Conservation (phyloP, 75 land plant genomes). For the Gnetum montanum region DNA sequence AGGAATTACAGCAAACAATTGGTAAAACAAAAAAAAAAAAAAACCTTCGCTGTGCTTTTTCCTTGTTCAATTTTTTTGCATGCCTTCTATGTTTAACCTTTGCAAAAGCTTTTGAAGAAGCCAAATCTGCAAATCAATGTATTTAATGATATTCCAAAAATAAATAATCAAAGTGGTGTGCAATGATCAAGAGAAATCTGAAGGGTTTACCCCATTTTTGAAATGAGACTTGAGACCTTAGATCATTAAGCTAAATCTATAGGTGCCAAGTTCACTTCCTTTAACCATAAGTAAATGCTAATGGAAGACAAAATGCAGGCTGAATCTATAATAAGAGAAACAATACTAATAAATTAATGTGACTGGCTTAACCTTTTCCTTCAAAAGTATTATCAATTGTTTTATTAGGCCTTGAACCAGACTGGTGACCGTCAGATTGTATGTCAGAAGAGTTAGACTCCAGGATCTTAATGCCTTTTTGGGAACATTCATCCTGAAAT, state of each 20-base stretch:
- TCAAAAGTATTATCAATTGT: background rate
- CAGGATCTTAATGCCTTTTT: background rate
- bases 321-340: background rate
- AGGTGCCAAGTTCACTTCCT: background rate
- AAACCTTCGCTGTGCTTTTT: slow-evolving; percentile 1
- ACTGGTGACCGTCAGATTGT: background rate
- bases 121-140: slow-evolving; percentile 1
- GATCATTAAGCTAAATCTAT: background rate
- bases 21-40: background rate
- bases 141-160: no score
- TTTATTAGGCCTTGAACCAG: background rate
- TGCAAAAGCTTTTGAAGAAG: background rate
- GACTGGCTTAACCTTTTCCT: background rate
- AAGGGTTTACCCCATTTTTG: no score
- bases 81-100: slow-evolving; percentile 7
- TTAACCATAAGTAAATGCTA: background rate
- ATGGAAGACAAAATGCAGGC: background rate
- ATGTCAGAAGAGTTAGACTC: background rate
- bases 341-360: background rate
- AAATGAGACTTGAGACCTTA: slow-evolving; percentile 3
- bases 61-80: slow-evolving; percentile 1
- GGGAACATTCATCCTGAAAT: slow-evolving; percentile 9
- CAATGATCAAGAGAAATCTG: no score
- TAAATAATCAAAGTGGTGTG: no score
- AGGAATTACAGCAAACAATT: background rate